Evolutionary conservation across 495 filamentous ascomycete genomes (phyloP), one percentile per base, ranked within the genome.

Genomic region (Trichoderma parareesei): DNA sequence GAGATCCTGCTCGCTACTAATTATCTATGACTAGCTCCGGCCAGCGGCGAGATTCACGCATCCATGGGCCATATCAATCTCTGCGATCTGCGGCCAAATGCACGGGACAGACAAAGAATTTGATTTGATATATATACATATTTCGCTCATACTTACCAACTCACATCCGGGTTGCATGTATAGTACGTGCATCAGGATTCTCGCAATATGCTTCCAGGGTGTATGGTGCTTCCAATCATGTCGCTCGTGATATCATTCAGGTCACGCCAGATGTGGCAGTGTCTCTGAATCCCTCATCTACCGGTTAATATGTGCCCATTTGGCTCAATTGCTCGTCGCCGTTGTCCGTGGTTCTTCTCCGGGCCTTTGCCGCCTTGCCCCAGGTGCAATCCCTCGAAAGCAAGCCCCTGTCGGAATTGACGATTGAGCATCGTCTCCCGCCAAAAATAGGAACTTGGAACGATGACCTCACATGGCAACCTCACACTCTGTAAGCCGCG

Each of bases 201-300:
- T 41, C 40, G 11, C 40, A 41, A 41, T 41, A 41, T 41, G 40
- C 40, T 41, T 41, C 40, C 40, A 41, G 40, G 40, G 40, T 41
- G 44, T 3, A n/a, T 37, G 53, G 14, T 57, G 53, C 53, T 57
- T 57, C 53, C 53, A 57, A 57, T 57, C 53, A 57, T 57, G 8
- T 38, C 37, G 53, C 53, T 37, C 11, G 53, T 57, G 53, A 57
- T 57, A 57, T 57, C 53, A 57, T 57, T 14, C 53, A 57, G 33
- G 53, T 57, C 53, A 49, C 46, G 46, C 46, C 46, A 49, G 46
- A 49, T 49, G 46, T 49, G 46, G 46, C 46, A 49, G 46, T 49
- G 46, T 49, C 46, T 49, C 16, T 49, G 46, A 49, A 49, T 49
- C 18, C 46, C 46, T 49, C 46, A 57, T 57, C 20, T 57, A 57